Base-by-base conservation (phyloP, 2,329 filamentous ascomycete genomes). In the Aureobasidium vineae region DNA sequence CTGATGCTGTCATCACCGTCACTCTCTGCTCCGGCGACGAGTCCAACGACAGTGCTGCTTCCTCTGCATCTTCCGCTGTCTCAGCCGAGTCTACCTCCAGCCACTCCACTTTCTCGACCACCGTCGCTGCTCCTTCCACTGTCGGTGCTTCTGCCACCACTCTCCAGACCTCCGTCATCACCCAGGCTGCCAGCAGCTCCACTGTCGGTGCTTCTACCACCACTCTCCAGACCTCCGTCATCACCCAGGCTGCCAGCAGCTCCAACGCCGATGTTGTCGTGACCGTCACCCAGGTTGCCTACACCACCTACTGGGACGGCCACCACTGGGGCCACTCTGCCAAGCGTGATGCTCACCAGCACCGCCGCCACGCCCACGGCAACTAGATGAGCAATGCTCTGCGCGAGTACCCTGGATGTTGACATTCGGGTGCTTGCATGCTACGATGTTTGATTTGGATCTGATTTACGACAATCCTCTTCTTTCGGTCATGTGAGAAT, bases 1-100 rank as follows among this genome's bases (percentile, higher is more conserved):
- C 71, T 26, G 70, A 73, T 61, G 68, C 73, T 43, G 69, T 69
- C 68, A 75, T 77, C 71, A 77, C 73, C 31, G 74, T 77, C 67
- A 73, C 72, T 41, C 71, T 77, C 45, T 77, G 76, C 73, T 75
- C 75, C 59, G 73, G 73, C 59, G 50, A 67, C 36, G 49, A 57
- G 5, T 41, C 66, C 31, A 59, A 67, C 28, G 64, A 68, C 28
- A 49, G 66, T 19, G 60, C 63, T 33, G 65, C 68, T 38, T 54
- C 69, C 21, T 66, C 67, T 31, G 57, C 65, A 16, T 67, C 69
- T 16, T 64, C 69, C 13, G 65, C 69, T 19, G 57, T 50, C 43
- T 67, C 66, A 19, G 56, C 64, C 31, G 50, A 64, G 60, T 40
- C 61, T 33, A 49, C 65, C 40, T 26, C 65, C n/a, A 43, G 61